Evolutionary conservation across 805 yeast genomes (phyloP).

Genomic region (Huiozyma sinensis): DNA sequence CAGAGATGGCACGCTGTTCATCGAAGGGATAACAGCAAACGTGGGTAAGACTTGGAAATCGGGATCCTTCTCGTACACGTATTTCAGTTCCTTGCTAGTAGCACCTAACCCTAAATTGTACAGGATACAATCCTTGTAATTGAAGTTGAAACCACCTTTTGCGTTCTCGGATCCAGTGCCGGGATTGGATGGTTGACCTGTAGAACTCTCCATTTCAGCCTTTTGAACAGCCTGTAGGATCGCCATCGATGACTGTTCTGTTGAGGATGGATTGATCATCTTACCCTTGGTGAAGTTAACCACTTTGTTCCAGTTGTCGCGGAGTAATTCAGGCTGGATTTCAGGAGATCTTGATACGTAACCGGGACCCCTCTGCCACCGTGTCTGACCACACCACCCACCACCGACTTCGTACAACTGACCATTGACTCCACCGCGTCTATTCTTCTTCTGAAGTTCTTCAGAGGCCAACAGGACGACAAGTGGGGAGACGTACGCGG

Average conservation of each 20-base stretch:
- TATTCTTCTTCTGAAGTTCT: constrained; percentile 35
- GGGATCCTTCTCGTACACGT: constrained; percentile 63
- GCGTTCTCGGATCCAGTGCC: constrained; percentile 5
- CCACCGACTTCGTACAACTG: constrained; percentile 88
- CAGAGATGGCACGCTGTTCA: constrained; percentile 49
- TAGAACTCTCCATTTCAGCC: constrained; percentile 27
- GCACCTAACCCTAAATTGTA: constrained; percentile 91
- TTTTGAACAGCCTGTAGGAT: constrained; percentile 53
- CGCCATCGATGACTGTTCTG: constrained; percentile 72
- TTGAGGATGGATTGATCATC: constrained; percentile 39
- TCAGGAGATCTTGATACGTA: constrained; percentile 41
- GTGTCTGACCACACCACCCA: constrained; percentile 90
- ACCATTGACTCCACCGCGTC: constrained; percentile 48
- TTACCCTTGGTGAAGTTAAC: constrained; percentile 49
- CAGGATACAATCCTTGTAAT: constrained; percentile 61
- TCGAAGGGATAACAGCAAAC: constrained; percentile 81
- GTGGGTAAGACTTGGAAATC: constrained; percentile 83
- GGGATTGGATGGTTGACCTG: background rate
- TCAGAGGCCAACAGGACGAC: constrained; percentile 72
- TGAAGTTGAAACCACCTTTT: constrained; percentile 37
- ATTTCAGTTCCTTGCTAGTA: constrained; percentile 59
- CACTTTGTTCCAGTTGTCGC: constrained; percentile 55
- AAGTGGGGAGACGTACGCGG: constrained; percentile 84
- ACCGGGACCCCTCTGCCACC: constrained; percentile 93
- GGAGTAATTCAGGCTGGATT: constrained; percentile 56